These are phyloP conservation scores for Chlorella sp. DNA, from an alignment of 139 green algal genomes.

Conservation along the genomic window DNA sequence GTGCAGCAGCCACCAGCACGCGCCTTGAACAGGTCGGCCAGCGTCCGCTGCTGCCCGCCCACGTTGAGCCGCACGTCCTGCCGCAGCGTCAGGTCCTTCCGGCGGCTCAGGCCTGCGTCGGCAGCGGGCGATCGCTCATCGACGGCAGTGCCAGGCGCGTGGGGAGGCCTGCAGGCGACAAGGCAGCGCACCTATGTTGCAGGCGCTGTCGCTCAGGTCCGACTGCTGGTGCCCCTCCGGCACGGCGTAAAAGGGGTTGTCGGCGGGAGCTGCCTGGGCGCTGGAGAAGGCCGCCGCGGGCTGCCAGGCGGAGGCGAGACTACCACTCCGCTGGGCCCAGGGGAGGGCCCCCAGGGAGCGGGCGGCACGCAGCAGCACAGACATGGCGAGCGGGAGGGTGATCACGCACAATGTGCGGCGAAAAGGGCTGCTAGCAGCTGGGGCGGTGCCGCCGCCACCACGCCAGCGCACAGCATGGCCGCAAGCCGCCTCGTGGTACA, in stretches of 20 bases:
- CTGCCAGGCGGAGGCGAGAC: not conserved
- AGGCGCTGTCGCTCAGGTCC: conserved; percentile 47
- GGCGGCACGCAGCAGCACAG: not conserved
- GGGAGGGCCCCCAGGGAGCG: not conserved
- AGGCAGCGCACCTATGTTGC: conserved; percentile 47
- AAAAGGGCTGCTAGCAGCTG: too few species aligned
- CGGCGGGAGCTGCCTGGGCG: not conserved
- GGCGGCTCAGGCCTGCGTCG: not conserved
- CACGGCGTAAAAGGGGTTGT: conserved; percentile 24
- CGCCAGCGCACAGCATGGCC: too few species aligned
- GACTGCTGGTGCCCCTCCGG: conserved; percentile 55
- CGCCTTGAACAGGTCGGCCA: conserved; percentile 56
- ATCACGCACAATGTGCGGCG: not conserved
- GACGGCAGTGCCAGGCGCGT: not conserved
- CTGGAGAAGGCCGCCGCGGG: conserved; percentile 9
- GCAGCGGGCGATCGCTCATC: not conserved
- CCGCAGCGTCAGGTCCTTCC: conserved; percentile 57
- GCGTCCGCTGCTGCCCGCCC: conserved; percentile 18
- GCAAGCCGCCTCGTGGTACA: too few species aligned
- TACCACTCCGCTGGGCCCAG: conserved; percentile 20
- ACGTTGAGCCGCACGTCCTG: conserved; percentile 45
- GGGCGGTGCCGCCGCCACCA: too few species aligned
- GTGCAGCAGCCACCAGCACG: not conserved
- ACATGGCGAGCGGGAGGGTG: not conserved
- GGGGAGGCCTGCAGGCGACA: too few species aligned